phyloP scores from a whole-genome alignment of 257 asterid species.

The Oldenlandia corymbosa region DNA sequence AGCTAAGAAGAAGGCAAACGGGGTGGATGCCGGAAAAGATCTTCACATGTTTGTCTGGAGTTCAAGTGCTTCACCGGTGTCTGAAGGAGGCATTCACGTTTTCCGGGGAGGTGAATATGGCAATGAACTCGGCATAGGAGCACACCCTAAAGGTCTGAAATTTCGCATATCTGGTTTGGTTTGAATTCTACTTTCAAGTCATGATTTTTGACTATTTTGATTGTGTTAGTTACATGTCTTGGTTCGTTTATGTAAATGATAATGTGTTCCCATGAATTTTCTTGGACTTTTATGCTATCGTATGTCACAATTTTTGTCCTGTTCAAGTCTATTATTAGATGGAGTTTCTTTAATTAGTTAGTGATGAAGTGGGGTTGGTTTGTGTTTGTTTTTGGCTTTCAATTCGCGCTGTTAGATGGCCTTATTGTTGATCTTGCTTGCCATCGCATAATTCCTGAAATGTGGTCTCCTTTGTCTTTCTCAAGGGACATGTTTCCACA shows the following conservation, averaged over 20 bases:
- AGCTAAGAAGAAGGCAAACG: slow-evolving; percentile 60
- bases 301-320: slow-evolving; percentile 35
- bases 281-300: slow-evolving; percentile 22
- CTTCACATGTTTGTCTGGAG: slow-evolving; percentile 99
- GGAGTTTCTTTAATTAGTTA: slow-evolving; percentile 19
- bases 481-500: slow-evolving; percentile 27
- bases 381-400: slow-evolving; percentile 19
- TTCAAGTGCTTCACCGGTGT: slow-evolving; percentile 93
- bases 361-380: slow-evolving; percentile 22
- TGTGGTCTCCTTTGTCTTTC: slow-evolving; percentile 44
- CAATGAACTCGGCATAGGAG: slow-evolving; percentile 54
- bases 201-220: not conserved
- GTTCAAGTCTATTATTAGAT: slow-evolving; percentile 15
- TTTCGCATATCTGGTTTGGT: slow-evolving; percentile 4
- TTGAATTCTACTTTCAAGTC: not conserved
- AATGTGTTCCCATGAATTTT: slow-evolving; percentile 7
- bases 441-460: slow-evolving; percentile 29
- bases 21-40: slow-evolving; percentile 63
- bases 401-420: slow-evolving; percentile 22
- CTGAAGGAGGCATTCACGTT: slow-evolving; percentile 97
- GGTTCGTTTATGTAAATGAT: slow-evolving; percentile 16
- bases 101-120: slow-evolving; percentile 80
- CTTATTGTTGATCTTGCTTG: slow-evolving; percentile 26
- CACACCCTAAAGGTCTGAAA: slow-evolving; percentile 79
- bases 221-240: slow-evolving; percentile 11